Conservation (phyloP, 345 rosid species). For the Brassica juncea region DNA sequence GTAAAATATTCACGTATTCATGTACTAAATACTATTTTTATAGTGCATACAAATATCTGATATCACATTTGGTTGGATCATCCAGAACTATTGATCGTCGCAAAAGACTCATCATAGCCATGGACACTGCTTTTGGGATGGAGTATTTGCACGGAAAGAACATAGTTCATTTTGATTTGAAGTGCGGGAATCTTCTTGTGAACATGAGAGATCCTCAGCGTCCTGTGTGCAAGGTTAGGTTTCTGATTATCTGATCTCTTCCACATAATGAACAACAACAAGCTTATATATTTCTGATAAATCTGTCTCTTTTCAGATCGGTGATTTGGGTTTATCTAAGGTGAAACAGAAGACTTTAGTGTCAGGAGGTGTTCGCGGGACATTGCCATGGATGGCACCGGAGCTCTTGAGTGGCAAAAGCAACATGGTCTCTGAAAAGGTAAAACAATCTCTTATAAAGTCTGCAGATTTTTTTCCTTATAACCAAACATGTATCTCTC, state of each 20-base stretch:
- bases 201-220: conserved; percentile 99
- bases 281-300: conserved; percentile 31
- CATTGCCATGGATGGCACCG: conserved; percentile 99
- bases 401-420: conserved; percentile 98
- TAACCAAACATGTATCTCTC: conserved; percentile 12
- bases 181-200: conserved; percentile 93
- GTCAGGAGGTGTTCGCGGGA: conserved; percentile 98
- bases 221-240: conserved; percentile 86
- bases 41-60: conserved; percentile 11
- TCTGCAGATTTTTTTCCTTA: not conserved
- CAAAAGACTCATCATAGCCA: conserved; percentile 94
- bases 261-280: not conserved
- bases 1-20: conserved; percentile 40
- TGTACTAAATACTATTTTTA: not conserved
- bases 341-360: conserved; percentile 94
- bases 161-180: conserved; percentile 96
- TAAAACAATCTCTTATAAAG: conserved; percentile 31
- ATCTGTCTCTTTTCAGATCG: conserved; percentile 57
- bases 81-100: conserved; percentile 97
- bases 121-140: conserved; percentile 99
- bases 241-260: conserved; percentile 22
- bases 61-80: conserved; percentile 24
- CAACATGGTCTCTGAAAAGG: conserved; percentile 98
- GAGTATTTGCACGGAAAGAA: conserved; percentile 97
- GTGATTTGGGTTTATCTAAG: conserved; percentile 95